Evolutionary conservation across 306 rosid species (phyloP), one percentile per base, ranked within the genome.

Genomic region (Casuarina cunninghamiana): DNA sequence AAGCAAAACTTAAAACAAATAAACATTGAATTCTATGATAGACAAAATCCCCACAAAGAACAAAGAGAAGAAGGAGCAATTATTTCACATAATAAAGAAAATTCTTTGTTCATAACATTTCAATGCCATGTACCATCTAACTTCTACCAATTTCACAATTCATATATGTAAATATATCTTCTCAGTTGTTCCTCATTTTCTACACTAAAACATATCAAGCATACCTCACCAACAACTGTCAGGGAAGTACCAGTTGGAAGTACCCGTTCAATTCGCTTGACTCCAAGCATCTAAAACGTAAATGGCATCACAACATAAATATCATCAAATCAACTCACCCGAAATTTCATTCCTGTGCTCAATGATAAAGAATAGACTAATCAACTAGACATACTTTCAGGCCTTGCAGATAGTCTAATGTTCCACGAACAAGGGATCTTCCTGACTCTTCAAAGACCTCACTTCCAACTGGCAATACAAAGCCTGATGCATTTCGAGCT

Each of bases 191-290:
- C 19, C 5, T 51, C 19, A 51, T 12, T 49, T 49, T 49, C 53
- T 51, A 1, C 55, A 13, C n/a, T 51, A 58, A 26, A 58, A 19
- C 65, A 54, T 13, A 19, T 39, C 10, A 8, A 37, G 53, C 90
- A 81, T 86, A 95, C 99, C 99, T 95, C 99, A 72, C 99, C 98
- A 81, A 95, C 99, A 76, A 91, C 93, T 63, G 97, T 95, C 94
- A 95, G 83, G 71, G 98, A 93, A 80, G 93, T 90, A 77, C 99
- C 99, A 53, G 94, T 84, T 12, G 99, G 99, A 78, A 95, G 96
- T 69, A 93, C 97, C 53, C 94, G 84, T 79, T 95, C 99, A 76
- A 95, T 90, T 87, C 96, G 89, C 86, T 90, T 95, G 77, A 93
- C 94, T 77, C 99, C 99, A 77, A 95, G 99, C 98, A 95, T 91